Evolutionary conservation across 192 early-diverging fungal genomes (phyloP).

Genomic region (Funneliformis geosporum): DNA sequence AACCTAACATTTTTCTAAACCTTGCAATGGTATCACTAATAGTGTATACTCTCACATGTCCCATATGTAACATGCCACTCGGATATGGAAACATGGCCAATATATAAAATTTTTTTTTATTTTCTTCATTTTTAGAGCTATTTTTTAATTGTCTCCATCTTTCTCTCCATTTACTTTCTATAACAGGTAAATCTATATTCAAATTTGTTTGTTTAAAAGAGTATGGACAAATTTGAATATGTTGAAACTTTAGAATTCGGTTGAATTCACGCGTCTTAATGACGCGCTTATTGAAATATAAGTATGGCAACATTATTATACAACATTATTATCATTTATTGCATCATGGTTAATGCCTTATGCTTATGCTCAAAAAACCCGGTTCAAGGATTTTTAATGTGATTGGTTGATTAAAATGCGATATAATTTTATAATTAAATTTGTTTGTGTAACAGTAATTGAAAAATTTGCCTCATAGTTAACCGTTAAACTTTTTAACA

Average conservation of each 20-base stretch:
- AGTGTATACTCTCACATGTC: conserved; percentile 95
- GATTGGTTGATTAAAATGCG: too few relatives aligned
- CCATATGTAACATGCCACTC: conserved; percentile 90
- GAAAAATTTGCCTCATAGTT: too few relatives aligned
- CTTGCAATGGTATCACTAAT: conserved; percentile 85
- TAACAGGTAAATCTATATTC: conserved; percentile 49
- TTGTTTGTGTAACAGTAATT: too few relatives aligned
- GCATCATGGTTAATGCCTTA: too few relatives aligned
- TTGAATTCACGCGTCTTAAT: not conserved
- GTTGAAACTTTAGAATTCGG: not conserved
- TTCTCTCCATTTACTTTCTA: conserved; percentile 68
- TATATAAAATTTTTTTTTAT: conserved; percentile 70
- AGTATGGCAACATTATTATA: not conserved
- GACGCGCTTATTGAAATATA: not conserved
- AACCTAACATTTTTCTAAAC: conserved; percentile 74
- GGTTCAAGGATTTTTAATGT: too few relatives aligned
- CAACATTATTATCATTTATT: too few relatives aligned
- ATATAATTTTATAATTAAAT: too few relatives aligned
- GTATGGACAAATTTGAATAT: not conserved
- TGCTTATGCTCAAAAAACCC: too few relatives aligned
- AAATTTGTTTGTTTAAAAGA: conserved; percentile 11
- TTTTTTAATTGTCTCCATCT: conserved; percentile 46
- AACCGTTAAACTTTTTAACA: too few relatives aligned
- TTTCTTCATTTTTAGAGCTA: conserved; percentile 1
- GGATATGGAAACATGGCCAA: conserved; percentile 98